Conservation (phyloP, 225 moss, liverwort and hornwort species). For the Pseudoscleropodium purum region DNA sequence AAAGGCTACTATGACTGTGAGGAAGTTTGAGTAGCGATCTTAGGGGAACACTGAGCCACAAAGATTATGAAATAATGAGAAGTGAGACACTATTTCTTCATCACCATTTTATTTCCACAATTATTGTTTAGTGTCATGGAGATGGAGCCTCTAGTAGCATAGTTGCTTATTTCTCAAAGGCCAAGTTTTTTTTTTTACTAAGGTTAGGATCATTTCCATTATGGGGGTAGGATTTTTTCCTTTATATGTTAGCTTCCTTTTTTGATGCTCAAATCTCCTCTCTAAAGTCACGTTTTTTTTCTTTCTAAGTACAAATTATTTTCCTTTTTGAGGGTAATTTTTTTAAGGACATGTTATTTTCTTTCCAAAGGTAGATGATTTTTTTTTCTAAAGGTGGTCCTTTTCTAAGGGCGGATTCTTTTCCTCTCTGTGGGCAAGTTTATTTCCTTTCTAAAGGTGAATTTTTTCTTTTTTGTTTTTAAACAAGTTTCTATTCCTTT, state of each 20-base stretch:
- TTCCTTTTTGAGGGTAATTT: too few relatives aligned
- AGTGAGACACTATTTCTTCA: neutral
- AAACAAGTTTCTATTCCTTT: neutral
- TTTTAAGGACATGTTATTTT: neutral
- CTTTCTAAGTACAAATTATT: neutral
- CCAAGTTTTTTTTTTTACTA: neutral
- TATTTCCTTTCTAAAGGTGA: neutral
- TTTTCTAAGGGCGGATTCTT: rapidly evolving
- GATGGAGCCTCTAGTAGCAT: neutral
- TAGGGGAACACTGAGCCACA: neutral
- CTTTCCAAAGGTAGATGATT: neutral
- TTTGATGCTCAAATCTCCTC: rapidly evolving
- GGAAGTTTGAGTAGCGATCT: neutral
- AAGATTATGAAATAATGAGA: neutral
- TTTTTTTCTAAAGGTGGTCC: too few relatives aligned
- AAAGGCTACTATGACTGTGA: neutral
- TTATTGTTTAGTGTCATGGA: rapidly evolving
- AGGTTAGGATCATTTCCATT: neutral
- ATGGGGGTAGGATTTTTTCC: rapidly evolving
- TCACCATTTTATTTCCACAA: neutral
- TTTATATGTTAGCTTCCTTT: neutral
- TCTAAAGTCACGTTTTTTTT: too few relatives aligned
- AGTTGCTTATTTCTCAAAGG: neutral
- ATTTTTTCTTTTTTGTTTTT: neutral
- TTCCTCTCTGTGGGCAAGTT: rapidly evolving